phyloP scores from a whole-genome alignment of 352 stramenopile species.

The Pythium biforme region DNA sequence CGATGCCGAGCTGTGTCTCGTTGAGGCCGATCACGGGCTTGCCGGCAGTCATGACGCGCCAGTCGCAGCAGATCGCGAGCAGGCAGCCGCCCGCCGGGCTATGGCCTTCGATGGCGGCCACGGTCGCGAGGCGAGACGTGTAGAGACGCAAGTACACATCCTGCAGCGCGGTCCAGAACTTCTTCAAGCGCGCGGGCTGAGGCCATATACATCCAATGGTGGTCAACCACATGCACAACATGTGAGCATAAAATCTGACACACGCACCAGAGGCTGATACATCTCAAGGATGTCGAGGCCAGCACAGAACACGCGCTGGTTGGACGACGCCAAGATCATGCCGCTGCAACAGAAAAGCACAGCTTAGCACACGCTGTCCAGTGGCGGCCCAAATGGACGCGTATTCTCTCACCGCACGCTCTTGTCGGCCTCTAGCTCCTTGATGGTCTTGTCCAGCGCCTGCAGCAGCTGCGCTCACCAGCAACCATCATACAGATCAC shows the following conservation, averaged over 20 bases:
- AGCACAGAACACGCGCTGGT: constrained; percentile 87
- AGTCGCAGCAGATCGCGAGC: constrained; percentile 94
- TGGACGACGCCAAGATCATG: constrained; percentile 77
- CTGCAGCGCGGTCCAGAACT: constrained; percentile 93
- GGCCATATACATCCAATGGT: neutral
- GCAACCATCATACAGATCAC: too few species aligned
- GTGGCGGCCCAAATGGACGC: neutral
- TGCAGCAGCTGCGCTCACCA: constrained; percentile 48
- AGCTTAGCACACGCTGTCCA: neutral
- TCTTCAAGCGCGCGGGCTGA: constrained; percentile 45
- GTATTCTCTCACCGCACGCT: constrained; percentile 45
- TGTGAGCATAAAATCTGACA: neutral
- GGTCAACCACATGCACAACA: neutral
- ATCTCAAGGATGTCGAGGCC: constrained; percentile 94
- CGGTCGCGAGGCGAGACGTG: constrained; percentile 80
- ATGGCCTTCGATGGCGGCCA: constrained; percentile 91
- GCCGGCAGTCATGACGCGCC: constrained; percentile 90
- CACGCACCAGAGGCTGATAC: constrained; percentile 74
- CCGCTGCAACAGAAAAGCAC: constrained; percentile 34
- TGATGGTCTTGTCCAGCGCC: constrained; percentile 66
- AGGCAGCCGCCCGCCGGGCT: constrained; percentile 93
- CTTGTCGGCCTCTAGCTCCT: constrained; percentile 76
- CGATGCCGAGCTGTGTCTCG: constrained; percentile 93
- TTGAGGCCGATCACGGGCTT: constrained; percentile 93
- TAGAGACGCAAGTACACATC: constrained; percentile 93